Evolutionary conservation across 352 stramenopile genomes (phyloP), one percentile per base, ranked within the genome.

Genomic region (Pythium biforme): DNA sequence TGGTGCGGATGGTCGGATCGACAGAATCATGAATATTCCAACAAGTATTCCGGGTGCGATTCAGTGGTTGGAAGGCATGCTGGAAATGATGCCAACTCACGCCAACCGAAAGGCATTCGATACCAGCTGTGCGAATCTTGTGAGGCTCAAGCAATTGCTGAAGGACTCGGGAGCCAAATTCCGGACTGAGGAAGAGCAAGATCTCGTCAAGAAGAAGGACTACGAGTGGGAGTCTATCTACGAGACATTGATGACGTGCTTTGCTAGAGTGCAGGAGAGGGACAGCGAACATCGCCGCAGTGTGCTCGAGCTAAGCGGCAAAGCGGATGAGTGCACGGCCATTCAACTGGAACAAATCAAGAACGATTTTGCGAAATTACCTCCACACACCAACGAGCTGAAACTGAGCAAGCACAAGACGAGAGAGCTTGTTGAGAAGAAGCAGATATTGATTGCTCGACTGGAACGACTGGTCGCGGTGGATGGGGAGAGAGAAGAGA

Each of bases 241-340:
- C 37, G 82, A 91, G 14, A 89, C 82, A 2, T 37, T 89, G 3
- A 54, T 88, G 10, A 50, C 81, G n/a, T 91, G 82, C 23, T 61
- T 91, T 10, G 47, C 62, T 27, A 69, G 77, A 48, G 80, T 91
- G 8, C 76, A 89, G 51, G 76, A 89, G 31, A 69, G 72, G 22
- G 81, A 84, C 27, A 76, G 78, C 17, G 80, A 90, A 46, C 80
- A 91, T 43, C 73, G 82, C 1, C 75, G 77, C 22, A 91, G 77
- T 58, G 58, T 91, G 19, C 52, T 78, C 1, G 79, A 86, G 22
- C 57, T 90, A 15, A 69, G 73, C 14, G 55, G 33, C 14, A 89
- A 79, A 49, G 72, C 73, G 8, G 75, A 83, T 1, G 78, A 88
- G 41, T 64, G 71, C 34, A 68, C 87, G 22, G 50, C 29, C 7